phyloP scores from a whole-genome alignment of 345 rosid genomes.

The Populus alba region DNA sequence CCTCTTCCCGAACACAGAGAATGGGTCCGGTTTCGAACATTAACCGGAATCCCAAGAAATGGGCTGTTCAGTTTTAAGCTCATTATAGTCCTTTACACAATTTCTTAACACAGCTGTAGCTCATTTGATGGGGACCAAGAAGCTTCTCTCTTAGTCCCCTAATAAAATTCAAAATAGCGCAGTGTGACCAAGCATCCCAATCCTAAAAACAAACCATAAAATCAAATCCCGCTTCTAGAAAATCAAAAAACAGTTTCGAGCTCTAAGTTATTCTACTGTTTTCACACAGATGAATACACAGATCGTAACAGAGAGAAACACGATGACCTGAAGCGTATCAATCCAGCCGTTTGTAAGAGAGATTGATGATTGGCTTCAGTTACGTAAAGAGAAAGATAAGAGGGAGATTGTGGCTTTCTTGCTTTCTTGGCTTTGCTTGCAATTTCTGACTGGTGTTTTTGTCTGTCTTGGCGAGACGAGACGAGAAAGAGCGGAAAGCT shows the following conservation, averaged over 20 bases:
- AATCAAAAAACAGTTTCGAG: not conserved
- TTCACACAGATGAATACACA: not conserved
- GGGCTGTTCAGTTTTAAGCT: conserved; percentile 50
- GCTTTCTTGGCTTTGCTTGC: no score
- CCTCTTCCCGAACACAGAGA: conserved; percentile 27
- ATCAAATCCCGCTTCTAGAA: not conserved
- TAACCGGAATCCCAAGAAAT: conserved; percentile 52
- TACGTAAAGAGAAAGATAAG: no score
- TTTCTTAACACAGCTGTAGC: not conserved
- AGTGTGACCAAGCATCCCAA: conserved; percentile 19
- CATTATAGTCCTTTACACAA: conserved; percentile 37
- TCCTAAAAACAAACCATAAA: conserved; percentile 4
- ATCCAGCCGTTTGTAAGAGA: no score
- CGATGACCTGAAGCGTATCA: no score
- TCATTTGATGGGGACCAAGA: conserved; percentile 71
- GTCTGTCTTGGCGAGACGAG: not conserved
- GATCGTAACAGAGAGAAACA: not conserved
- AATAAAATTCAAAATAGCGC: conserved; percentile 6
- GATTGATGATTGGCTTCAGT: no score
- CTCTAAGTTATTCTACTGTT: not conserved
- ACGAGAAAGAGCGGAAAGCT: not conserved
- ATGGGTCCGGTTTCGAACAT: conserved; percentile 22
- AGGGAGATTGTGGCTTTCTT: no score
- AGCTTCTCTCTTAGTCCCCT: conserved; percentile 54
- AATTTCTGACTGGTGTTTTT: not conserved